Percentiles rank a stretch among this genome's conserved stretches.
Conservation (phyloP, 108 stramenopile species). For the Parmales sp. region DNA sequence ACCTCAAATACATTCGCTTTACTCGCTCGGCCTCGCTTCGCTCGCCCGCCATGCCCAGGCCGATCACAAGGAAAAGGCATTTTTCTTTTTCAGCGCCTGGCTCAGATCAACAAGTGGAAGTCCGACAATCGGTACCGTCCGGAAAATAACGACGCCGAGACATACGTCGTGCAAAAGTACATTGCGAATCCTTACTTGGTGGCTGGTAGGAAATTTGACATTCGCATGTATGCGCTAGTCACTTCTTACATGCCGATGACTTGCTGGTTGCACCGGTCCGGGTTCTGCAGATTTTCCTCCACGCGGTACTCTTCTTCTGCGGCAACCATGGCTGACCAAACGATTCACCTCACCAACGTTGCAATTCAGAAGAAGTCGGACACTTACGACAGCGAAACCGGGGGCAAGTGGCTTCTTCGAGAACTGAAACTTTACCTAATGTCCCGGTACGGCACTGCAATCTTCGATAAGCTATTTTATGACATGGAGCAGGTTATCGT, state of each 20-base stretch:
- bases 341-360: constrained; percentile 52
- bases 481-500: constrained; percentile 40
- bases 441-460: constrained; percentile 29
- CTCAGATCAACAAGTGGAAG: constrained; percentile 45
- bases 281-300: constrained; percentile 37
- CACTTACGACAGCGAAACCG: constrained; percentile 39
- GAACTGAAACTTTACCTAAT: constrained; percentile 41
- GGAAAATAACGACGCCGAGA: constrained; percentile 35
- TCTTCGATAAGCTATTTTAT: constrained; percentile 31
- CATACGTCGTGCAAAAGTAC: constrained; percentile 53
- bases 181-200: constrained; percentile 48
- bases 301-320: constrained; percentile 16
- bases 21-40: too few relatives aligned
- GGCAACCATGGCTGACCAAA: constrained; percentile 30
- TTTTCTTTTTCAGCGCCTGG: constrained; percentile 43
- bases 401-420: constrained; percentile 48
- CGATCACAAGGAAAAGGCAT: constrained; percentile 53
- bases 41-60: too few relatives aligned
- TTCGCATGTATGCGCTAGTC: constrained; percentile 50
- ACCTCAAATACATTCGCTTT: too few relatives aligned
- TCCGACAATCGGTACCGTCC: constrained; percentile 35
- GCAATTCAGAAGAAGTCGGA: constrained; percentile 49
- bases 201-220: constrained; percentile 56
- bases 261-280: constrained; percentile 34
- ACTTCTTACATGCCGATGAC: constrained; percentile 42